Conservation (phyloP, 2,329 filamentous ascomycete genomes). For the Sclerotinia minor region DNA sequence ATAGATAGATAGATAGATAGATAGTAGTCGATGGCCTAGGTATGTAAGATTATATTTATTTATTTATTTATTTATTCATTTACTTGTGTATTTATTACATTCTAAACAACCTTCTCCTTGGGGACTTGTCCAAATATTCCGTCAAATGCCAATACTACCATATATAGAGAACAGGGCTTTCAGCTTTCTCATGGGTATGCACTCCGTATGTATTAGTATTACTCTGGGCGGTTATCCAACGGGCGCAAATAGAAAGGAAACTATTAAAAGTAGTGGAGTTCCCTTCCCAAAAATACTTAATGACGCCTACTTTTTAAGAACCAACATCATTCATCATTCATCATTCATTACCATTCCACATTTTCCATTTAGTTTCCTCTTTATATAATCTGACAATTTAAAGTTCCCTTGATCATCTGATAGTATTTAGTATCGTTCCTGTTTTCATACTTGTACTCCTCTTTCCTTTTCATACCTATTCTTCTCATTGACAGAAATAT, state of each 20-base stretch:
- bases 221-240: constrained; percentile 17
- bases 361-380: background rate
- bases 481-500: background rate
- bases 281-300: background rate
- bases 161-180: constrained; percentile 2
- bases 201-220: background rate
- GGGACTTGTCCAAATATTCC: background rate
- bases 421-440: background rate
- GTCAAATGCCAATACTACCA: background rate
- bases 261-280: background rate
- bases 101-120: background rate
- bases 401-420: background rate
- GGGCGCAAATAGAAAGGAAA: background rate
- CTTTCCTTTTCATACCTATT: background rate
- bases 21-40: no score
- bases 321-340: background rate
- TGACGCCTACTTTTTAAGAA: constrained; percentile 2
- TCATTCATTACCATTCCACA: background rate
- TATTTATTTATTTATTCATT: no score
- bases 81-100: no score
- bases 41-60: background rate
- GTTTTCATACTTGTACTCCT: background rate
- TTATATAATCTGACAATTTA: constrained; percentile 1
- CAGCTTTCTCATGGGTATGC: background rate
- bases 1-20: no score